phyloP scores from a whole-genome alignment of 345 rosid species.

The Arabidopsis suecica region DNA sequence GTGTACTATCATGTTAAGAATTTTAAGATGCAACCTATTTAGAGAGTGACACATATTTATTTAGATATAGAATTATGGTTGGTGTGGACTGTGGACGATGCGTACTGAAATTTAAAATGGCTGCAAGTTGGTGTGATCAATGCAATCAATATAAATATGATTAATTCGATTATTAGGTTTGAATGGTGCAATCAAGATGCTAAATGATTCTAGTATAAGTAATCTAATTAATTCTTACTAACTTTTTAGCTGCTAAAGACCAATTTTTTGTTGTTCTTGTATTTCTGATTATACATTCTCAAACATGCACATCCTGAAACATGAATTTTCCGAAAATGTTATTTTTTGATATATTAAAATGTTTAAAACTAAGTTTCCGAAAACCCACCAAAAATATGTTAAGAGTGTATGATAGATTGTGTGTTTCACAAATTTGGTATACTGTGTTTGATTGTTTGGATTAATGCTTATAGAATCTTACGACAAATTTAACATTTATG shows the following conservation, averaged over 20 bases:
- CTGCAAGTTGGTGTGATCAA: conserved; percentile 6
- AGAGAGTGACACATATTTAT: not conserved
- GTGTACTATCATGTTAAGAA: conserved; percentile 12
- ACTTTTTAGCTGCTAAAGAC: not conserved
- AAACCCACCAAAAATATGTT: not conserved
- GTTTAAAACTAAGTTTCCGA: not conserved
- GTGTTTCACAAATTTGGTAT: not conserved
- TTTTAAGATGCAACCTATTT: conserved; percentile 7
- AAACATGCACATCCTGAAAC: not conserved
- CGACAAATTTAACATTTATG: conserved; percentile 20
- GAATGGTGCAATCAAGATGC: conserved; percentile 8
- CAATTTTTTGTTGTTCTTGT: not conserved
- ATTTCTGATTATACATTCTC: not conserved
- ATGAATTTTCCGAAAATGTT: too few species aligned
- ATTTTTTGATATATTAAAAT: too few species aligned
- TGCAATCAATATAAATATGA: conserved; percentile 19
- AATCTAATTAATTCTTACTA: not conserved
- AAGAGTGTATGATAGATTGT: not conserved
- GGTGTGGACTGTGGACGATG: not conserved
- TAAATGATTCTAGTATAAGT: not conserved
- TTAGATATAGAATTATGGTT: not conserved
- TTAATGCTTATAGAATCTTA: not conserved
- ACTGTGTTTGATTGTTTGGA: not conserved
- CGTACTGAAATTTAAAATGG: not conserved
- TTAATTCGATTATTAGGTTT: conserved; percentile 12